Evolutionary conservation across 2,329 filamentous ascomycete species (phyloP).

Genomic region (Aspergillus sp.): DNA sequence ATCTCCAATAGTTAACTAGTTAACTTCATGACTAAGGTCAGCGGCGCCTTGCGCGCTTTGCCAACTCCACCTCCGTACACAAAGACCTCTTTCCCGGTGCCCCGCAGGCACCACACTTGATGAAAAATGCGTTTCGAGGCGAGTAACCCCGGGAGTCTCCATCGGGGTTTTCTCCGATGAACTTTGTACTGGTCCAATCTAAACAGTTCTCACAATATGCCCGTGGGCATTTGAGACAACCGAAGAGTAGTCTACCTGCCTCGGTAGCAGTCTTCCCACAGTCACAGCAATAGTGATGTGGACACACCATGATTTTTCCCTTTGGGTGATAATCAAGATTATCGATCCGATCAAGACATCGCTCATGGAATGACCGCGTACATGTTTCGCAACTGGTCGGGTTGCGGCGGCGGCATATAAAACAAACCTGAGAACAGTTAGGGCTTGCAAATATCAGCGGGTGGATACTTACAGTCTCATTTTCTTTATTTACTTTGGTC

Average conservation of each 20-base stretch:
- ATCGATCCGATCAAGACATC: slow-evolving; percentile 43
- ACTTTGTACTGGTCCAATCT: slow-evolving; percentile 46
- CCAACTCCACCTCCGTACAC: background rate
- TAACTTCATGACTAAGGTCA: background rate
- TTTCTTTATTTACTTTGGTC: slow-evolving; percentile 27
- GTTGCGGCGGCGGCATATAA: slow-evolving; percentile 10
- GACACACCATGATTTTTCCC: slow-evolving; percentile 40
- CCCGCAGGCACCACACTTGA: slow-evolving; percentile 25
- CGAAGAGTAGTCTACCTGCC: slow-evolving; percentile 45
- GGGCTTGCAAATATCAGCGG: background rate
- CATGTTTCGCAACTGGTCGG: slow-evolving; percentile 38
- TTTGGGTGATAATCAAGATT: background rate
- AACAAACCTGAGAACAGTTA: slow-evolving; percentile 17
- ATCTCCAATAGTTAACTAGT: background rate
- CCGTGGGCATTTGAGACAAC: slow-evolving; percentile 56
- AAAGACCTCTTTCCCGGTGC: background rate
- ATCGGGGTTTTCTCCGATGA: slow-evolving; percentile 52
- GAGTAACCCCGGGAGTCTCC: slow-evolving; percentile 52
- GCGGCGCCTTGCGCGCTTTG: background rate
- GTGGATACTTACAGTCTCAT: slow-evolving; percentile 42
- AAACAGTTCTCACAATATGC: slow-evolving; percentile 60
- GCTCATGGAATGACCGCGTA: slow-evolving; percentile 54
- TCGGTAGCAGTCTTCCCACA: slow-evolving; percentile 53
- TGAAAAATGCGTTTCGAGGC: slow-evolving; percentile 49
- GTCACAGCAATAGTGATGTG: slow-evolving; percentile 56